Percentiles rank a stretch among this genome's conserved stretches.
These are phyloP conservation scores for Botrytis squamosa DNA, from an alignment of 2,329 filamentous ascomycete species.

Conservation along the genomic window DNA sequence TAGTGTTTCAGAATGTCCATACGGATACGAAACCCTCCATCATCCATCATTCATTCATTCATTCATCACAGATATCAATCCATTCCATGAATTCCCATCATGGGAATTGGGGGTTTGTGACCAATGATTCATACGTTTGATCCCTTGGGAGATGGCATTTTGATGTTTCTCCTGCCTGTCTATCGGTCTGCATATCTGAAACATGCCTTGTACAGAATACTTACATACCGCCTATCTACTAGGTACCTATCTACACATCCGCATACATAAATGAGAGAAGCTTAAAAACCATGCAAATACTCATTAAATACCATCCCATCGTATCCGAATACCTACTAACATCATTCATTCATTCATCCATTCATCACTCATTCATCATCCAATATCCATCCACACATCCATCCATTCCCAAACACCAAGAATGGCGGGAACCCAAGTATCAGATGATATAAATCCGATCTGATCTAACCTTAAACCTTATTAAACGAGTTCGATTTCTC, in stretches of 20 bases:
- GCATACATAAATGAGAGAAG: background rate
- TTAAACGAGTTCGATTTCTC: background rate
- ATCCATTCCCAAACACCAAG: background rate
- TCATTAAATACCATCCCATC: background rate
- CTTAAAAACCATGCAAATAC: background rate
- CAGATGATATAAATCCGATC: background rate
- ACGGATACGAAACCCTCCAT: background rate
- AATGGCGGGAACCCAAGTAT: background rate
- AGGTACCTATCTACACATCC: background rate
- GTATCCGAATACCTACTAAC: background rate
- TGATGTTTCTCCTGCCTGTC: too few relatives aligned
- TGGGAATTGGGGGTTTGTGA: background rate
- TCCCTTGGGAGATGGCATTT: too few relatives aligned
- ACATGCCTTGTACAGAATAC: background rate
- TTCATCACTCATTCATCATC: background rate
- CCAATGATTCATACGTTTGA: background rate
- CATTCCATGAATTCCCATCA: background rate
- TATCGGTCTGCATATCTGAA: background rate
- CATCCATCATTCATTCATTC: background rate
- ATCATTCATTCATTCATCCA: background rate
- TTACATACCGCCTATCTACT: background rate
- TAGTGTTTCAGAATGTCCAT: background rate
- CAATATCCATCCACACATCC: too few relatives aligned
- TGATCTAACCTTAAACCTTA: background rate
- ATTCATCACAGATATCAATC: background rate